Evolutionary conservation across 2,329 filamentous ascomycete genomes (phyloP), one percentile per base, ranked within the genome.

Genomic region (Phialocephala sp.): DNA sequence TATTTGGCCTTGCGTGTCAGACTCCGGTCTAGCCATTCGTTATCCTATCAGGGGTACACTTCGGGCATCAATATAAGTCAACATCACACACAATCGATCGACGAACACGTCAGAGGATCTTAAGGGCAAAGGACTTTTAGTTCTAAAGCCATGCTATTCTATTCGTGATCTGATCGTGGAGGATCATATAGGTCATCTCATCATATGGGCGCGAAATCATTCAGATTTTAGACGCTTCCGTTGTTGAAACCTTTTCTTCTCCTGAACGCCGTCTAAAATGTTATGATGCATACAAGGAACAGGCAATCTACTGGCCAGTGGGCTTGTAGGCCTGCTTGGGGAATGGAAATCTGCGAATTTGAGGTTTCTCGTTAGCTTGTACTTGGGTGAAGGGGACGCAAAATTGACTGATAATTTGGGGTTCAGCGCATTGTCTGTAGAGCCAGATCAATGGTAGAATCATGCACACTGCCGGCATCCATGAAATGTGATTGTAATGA

Each of bases 271-370:
- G 69, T 74, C 72, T 73, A 73, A 70, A 76, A 78, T 76, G 74
- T 75, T 58, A 14, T 61, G 75, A 72, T 77, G 74, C 73, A 74
- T 22, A 36, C 27, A 75, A 74, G 77, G 75, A 75, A 76, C 59
- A 58, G 57, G 60, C 59, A 50, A 68, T 71, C 62, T 73, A 73
- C 55, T 74, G 61, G 63, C 64, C 67, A 54, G 81, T 81, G 69
- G 84, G 77, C 73, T 84, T 79, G 81, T 93, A 94, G 71, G 87
- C 82, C 80, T 94, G 88, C 85, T 94, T 94, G 76, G 91, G 91
- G 84, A 88, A 91, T 72, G 92, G 92, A 83, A 88, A 94, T 72
- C 91, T 93, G 77, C 68, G 70, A 62, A 59, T 24, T 52, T 41
- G 39, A 35, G 37, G 60, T 71, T 70, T 65, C 72, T 64, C 69